Evolutionary conservation across 2,329 filamentous ascomycete genomes (phyloP).

Genomic region (Alternaria dauci): DNA sequence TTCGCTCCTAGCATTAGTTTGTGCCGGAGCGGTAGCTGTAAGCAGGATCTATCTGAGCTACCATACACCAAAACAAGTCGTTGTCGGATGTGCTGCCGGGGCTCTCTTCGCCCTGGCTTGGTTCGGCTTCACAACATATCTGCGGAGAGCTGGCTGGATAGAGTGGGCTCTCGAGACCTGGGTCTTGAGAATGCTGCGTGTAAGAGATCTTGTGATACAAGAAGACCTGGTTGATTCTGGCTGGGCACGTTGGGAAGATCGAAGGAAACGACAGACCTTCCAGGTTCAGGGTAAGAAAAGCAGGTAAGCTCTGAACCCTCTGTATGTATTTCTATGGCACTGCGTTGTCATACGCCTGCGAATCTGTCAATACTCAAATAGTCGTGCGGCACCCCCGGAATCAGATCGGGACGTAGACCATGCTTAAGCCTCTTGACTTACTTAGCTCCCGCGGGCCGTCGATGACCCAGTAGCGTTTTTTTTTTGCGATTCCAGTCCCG

Average conservation of each 20-base stretch:
- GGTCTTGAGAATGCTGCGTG: slow-evolving; percentile 70
- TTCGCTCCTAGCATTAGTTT: slow-evolving; percentile 51
- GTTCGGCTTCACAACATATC: slow-evolving; percentile 75
- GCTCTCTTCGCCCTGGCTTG: slow-evolving; percentile 75
- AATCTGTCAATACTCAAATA: background rate
- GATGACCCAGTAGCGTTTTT: background rate
- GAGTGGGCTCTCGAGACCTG: slow-evolving; percentile 75
- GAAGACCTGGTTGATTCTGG: slow-evolving; percentile 91
- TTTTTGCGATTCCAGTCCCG: background rate
- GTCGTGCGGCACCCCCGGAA: background rate
- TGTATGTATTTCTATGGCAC: background rate
- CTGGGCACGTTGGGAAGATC: slow-evolving; percentile 87
- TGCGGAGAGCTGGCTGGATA: slow-evolving; percentile 74
- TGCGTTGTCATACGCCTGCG: background rate
- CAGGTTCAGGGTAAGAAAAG: slow-evolving; percentile 39
- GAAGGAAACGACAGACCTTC: slow-evolving; percentile 43
- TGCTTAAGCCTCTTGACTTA: background rate
- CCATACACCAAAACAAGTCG: slow-evolving; percentile 86
- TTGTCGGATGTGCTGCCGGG: slow-evolving; percentile 79
- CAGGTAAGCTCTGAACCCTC: slow-evolving; percentile 19
- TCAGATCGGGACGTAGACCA: background rate
- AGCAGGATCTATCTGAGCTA: slow-evolving; percentile 93
- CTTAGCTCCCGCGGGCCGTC: slow-evolving; percentile 1
- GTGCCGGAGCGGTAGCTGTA: slow-evolving; percentile 68
- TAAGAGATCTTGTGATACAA: slow-evolving; percentile 84